Evolutionary conservation across 441 rosid species (phyloP).

Genomic region (Monsonia emarginata): DNA sequence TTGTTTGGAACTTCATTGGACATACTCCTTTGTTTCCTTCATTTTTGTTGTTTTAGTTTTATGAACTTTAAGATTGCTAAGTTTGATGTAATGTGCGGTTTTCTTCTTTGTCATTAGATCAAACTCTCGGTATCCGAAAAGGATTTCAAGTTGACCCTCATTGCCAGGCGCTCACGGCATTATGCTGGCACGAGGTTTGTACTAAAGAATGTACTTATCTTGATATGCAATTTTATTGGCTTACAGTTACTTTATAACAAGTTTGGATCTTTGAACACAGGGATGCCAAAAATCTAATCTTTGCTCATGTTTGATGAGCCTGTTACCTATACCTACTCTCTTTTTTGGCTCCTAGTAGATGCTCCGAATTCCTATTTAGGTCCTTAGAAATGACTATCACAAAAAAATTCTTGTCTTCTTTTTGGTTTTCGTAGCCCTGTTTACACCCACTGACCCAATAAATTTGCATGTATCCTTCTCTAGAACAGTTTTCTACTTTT

Average conservation of each 20-base stretch:
- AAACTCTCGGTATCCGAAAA: conserved; percentile 60
- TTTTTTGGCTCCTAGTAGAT: no score
- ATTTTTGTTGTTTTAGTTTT: background rate
- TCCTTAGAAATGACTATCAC: no score
- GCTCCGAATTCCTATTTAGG: no score
- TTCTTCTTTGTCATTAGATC: conserved; percentile 34
- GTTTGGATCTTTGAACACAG: background rate
- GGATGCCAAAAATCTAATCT: no score
- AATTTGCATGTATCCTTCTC: no score
- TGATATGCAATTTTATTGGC: conserved; percentile 5
- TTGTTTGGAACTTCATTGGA: background rate
- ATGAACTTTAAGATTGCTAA: background rate
- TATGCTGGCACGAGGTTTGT: conserved; percentile 87
- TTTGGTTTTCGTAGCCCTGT: no score
- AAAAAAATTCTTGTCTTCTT: no score
- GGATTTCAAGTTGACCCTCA: conserved; percentile 67
- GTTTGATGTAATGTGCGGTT: conserved; percentile 1
- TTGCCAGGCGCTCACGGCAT: conserved; percentile 95
- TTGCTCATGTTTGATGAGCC: no score
- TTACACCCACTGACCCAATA: no score
- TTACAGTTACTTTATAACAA: background rate
- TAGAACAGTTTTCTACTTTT: no score
- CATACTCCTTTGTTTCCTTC: background rate
- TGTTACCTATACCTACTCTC: no score
- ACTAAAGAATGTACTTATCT: background rate